Conservation (phyloP, 176 grass and related monocot genomes). For the Triticum monococcum region DNA sequence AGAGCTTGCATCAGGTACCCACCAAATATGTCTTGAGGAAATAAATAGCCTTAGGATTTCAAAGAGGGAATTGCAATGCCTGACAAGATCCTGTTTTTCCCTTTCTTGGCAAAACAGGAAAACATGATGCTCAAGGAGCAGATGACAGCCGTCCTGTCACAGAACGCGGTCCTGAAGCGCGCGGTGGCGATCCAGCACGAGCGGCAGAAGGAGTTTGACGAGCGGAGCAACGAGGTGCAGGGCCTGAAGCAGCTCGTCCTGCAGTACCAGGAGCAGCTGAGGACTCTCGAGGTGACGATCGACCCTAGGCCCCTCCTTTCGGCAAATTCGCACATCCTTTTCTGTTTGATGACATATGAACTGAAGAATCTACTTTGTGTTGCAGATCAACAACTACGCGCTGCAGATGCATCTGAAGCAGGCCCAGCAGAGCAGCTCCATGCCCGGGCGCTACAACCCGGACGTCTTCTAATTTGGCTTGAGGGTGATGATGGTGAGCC, state of each 20-base stretch:
- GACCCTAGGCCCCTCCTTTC: not conserved
- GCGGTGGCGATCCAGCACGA: constrained; percentile 89
- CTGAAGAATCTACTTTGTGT: not conserved
- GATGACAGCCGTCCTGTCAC: constrained; percentile 48
- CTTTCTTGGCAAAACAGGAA: constrained; percentile 52
- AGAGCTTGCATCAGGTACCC: constrained; percentile 66
- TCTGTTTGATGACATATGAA: not conserved
- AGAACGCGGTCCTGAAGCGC: constrained; percentile 71
- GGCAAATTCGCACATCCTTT: not conserved
- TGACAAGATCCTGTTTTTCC: not conserved
- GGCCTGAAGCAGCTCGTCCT: constrained; percentile 76
- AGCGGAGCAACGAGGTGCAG: constrained; percentile 57
- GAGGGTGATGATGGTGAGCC: not conserved
- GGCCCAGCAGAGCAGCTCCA: constrained; percentile 76
- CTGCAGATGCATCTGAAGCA: constrained; percentile 82
- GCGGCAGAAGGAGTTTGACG: constrained; percentile 68
- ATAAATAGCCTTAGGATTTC: not conserved
- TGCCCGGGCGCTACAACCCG: constrained; percentile 66
- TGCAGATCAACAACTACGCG: constrained; percentile 81
- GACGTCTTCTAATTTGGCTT: constrained; percentile 56
- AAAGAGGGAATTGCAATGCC: not conserved
- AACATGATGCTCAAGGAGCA: constrained; percentile 83
- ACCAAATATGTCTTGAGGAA: not conserved
- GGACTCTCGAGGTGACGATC: constrained; percentile 66
- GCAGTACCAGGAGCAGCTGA: constrained; percentile 82